Evolutionary conservation across 352 stramenopile species (phyloP).

Genomic region (Globisporangium nagaii): DNA sequence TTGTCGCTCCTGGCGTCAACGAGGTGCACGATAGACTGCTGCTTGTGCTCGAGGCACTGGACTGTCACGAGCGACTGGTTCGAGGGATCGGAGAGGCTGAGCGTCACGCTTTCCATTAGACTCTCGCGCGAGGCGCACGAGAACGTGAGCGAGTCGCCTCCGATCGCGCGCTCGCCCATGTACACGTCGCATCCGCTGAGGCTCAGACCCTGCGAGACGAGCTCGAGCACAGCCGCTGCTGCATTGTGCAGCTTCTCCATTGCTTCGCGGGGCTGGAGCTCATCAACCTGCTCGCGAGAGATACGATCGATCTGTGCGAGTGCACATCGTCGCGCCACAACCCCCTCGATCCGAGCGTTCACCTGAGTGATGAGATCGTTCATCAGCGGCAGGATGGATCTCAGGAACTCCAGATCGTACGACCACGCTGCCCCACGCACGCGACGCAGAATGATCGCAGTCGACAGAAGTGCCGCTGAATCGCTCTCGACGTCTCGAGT

Average conservation of each 20-base stretch:
- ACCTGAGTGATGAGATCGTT: constrained; percentile 37
- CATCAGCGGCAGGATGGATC: constrained; percentile 29
- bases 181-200: constrained; percentile 36
- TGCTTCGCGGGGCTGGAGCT: constrained; percentile 1
- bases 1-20: constrained; percentile 16
- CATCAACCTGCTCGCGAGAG: constrained; percentile 6
- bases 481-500: constrained; percentile 30
- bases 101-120: constrained; percentile 33
- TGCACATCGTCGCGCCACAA: constrained; percentile 28
- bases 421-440: constrained; percentile 40
- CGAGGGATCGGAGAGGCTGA: constrained; percentile 22
- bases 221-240: constrained; percentile 22
- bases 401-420: constrained; percentile 58
- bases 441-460: constrained; percentile 40
- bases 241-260: constrained; percentile 16
- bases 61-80: constrained; percentile 32
- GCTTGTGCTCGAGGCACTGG: constrained; percentile 39
- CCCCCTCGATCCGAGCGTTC: constrained; percentile 43
- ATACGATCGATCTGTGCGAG: constrained; percentile 19
- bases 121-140: constrained; percentile 30
- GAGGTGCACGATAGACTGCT: constrained; percentile 25
- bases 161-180: constrained; percentile 29
- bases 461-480: constrained; percentile 10
- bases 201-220: constrained; percentile 24
- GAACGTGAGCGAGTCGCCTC: constrained; percentile 11